These are phyloP conservation scores for Dicorynia guianensis DNA, from an alignment of 306 rosid genomes.

Conservation along the genomic window DNA sequence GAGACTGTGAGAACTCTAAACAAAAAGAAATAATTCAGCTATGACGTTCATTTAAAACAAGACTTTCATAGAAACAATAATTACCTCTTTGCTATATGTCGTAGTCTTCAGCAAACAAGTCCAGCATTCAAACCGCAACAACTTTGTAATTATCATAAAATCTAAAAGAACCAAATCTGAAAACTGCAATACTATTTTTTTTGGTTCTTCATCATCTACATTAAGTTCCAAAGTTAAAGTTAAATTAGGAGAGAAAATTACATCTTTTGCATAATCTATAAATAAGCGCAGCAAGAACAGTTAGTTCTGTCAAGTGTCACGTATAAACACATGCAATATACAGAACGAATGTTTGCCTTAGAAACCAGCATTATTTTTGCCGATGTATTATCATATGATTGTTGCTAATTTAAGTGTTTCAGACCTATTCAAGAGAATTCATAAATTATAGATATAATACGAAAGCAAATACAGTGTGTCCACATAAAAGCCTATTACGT, in stretches of 20 bases:
- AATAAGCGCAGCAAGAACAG: background rate
- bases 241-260: background rate
- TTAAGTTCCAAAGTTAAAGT: background rate
- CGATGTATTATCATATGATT: background rate
- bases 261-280: background rate
- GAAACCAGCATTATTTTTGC: too few relatives aligned
- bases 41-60: background rate
- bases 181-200: background rate
- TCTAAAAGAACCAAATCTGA: conserved; percentile 25
- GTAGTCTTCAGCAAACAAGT: conserved; percentile 83
- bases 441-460: background rate
- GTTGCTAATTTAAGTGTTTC: background rate
- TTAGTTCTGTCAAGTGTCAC: background rate
- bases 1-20: background rate
- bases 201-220: conserved; percentile 7
- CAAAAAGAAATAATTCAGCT: background rate
- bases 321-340: background rate
- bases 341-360: background rate
- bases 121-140: conserved; percentile 79
- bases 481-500: background rate
- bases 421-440: background rate
- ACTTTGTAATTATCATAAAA: conserved; percentile 22
- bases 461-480: background rate
- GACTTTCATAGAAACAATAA: conserved; percentile 1
- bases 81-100: conserved; percentile 88